Percentiles rank a stretch among this genome's conserved stretches.
Conservation (phyloP, 1,284 basidiomycete species). For the Ceratobasidium theobromae region DNA sequence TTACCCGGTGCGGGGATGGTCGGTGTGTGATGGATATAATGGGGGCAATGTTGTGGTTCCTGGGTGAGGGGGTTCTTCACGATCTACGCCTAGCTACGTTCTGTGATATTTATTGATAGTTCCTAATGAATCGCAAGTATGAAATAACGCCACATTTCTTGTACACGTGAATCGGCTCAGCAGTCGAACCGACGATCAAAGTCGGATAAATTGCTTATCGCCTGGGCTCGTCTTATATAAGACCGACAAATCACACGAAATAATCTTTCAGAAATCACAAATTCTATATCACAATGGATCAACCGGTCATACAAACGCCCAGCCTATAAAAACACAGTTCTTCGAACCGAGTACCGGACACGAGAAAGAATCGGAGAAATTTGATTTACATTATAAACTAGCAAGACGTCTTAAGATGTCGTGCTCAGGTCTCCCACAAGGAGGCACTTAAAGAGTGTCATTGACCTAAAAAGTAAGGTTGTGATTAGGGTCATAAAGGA, state of each 20-base stretch:
- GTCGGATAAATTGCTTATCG: no score
- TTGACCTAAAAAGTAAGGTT: conserved; percentile 6
- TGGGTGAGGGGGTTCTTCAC: no score
- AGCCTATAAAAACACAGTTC: conserved; percentile 17
- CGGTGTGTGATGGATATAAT: conserved; percentile 1
- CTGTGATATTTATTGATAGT: no score
- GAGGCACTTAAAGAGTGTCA: conserved; percentile 22
- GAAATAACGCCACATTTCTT: no score
- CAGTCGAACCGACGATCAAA: no score
- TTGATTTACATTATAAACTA: not conserved
- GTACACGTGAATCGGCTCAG: no score
- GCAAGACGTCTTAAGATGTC: not conserved
- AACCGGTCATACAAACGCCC: conserved; percentile 11
- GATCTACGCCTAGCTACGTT: no score
- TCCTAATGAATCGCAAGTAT: no score
- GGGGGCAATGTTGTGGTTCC: not conserved
- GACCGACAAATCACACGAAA: no score
- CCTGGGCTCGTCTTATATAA: no score
- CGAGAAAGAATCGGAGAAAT: not conserved
- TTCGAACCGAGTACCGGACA: conserved; percentile 13
- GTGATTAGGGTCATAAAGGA: not conserved
- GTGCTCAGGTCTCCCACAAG: not conserved
- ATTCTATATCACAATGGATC: conserved; percentile 26
- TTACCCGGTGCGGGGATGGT: conserved; percentile 11
- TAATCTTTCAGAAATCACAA: not conserved